Evolutionary conservation across 345 rosid genomes (phyloP), one percentile per base, ranked within the genome.

Genomic region (Ricinus communis): DNA sequence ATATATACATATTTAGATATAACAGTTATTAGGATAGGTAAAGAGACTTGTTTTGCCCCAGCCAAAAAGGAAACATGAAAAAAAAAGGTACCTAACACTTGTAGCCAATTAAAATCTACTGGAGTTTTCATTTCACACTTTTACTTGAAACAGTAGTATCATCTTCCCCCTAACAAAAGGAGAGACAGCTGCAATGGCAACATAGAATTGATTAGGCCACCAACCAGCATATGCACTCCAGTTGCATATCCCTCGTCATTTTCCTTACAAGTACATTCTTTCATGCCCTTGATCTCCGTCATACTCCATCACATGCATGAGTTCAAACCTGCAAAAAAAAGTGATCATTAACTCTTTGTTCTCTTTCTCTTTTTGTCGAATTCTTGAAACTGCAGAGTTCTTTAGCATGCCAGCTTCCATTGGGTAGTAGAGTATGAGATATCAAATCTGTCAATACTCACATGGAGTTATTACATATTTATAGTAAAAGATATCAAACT

Each of bases 71-170:
- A 53, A 53, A 54, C 40, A 52, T 68, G 71, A 68, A 54, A 68
- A 47, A 16, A 36, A 38, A 68, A 53, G 33, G n/a, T 54, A 53
- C 40, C 71, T 54, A 68, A 66, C 47, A 21, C 53, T 45, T 47
- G 55, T 9, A 65, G 54, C 68, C 30, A 65, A 33, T 45, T 28
- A 65, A 43, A 49, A 12, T 30, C 53, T 15, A 21, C 53, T 14
- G 4, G 13, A 25, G 15, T 25, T 28, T 28, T 65, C 52, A 28
- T 2, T 33, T 33, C 52, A 47, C 12, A 54, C 59, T 53, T 53
- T 24, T 7, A 4, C 57, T 25, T 31, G 15, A 38, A 33, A 24
- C 14, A 62, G 19, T 21, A 38, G 31, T 25, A 61, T 21, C 66
- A 62, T 22, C 66, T 40, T 40, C 49, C 45, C 1, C 47, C 7